Conservation (phyloP, 208 protist genomes). For the Trypanosoma mega region DNA sequence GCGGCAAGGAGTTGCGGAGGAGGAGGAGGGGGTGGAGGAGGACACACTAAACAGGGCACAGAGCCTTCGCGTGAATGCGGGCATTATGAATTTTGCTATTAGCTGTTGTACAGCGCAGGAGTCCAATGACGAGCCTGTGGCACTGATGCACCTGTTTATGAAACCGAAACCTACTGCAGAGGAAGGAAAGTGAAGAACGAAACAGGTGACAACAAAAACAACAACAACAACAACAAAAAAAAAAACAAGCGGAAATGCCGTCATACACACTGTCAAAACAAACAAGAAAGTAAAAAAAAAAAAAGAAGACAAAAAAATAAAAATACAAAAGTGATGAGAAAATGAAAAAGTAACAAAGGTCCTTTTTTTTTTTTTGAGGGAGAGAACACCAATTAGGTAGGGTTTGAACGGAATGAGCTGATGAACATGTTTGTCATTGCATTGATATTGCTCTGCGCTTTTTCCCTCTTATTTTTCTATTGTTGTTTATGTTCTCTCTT, state of each 20-base stretch:
- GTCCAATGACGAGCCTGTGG: slow-evolving; percentile 27
- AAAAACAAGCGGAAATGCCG: too few relatives aligned
- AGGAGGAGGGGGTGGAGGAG: slow-evolving; percentile 22
- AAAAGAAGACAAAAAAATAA: too few relatives aligned
- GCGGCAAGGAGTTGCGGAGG: too few relatives aligned
- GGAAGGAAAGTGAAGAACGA: slow-evolving; percentile 16
- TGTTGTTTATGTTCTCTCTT: background rate
- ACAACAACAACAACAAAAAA: background rate
- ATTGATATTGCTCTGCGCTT: too few relatives aligned
- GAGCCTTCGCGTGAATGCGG: slow-evolving; percentile 22
- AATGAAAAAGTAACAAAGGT: slow-evolving; percentile 2
- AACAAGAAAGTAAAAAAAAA: too few relatives aligned
- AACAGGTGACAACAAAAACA: background rate
- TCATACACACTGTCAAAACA: too few relatives aligned
- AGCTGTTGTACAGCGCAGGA: slow-evolving; percentile 49
- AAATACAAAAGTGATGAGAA: background rate
- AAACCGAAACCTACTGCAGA: background rate
- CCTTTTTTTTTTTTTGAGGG: slow-evolving; percentile 27
- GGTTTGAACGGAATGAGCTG: too few relatives aligned
- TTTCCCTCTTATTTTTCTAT: background rate
- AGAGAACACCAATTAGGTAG: too few relatives aligned
- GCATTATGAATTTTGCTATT: slow-evolving; percentile 45
- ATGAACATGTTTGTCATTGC: too few relatives aligned
- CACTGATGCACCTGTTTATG: slow-evolving; percentile 41
- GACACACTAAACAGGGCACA: too few relatives aligned